Evolutionary conservation across 2,329 filamentous ascomycete genomes (phyloP).

Genomic region (Aschersonia sp.): DNA sequence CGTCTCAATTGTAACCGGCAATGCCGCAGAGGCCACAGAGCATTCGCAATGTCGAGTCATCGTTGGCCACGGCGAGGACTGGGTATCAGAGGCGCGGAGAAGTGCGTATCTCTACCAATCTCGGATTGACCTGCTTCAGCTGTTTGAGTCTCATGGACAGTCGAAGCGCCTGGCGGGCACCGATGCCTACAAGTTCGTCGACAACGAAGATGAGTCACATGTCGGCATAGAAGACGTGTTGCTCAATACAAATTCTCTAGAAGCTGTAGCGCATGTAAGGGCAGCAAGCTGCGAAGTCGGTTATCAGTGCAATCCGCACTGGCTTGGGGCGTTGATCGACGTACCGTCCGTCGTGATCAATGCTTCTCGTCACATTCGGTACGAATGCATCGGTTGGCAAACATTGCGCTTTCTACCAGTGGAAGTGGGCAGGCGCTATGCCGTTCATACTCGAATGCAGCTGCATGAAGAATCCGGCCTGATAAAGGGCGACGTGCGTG

Average conservation of each 20-base stretch:
- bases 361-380: neutral
- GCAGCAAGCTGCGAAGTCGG: neutral
- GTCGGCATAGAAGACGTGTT: neutral
- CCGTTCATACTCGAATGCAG: neutral
- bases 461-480: neutral
- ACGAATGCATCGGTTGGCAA: neutral
- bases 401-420: neutral
- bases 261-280: neutral
- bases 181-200: neutral
- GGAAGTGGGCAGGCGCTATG: neutral
- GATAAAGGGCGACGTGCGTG: neutral
- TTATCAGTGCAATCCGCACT: neutral
- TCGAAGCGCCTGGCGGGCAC: neutral
- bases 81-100: neutral
- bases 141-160: neutral
- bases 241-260: neutral
- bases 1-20: neutral
- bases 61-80: neutral
- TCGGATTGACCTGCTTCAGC: neutral
- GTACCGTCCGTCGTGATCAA: neutral
- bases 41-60: neutral
- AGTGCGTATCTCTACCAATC: neutral
- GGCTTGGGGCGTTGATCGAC: neutral
- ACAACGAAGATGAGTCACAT: neutral
- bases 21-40: neutral